These are phyloP conservation scores for Ricinus communis DNA, from an alignment of 345 rosid genomes.

Conservation along the genomic window DNA sequence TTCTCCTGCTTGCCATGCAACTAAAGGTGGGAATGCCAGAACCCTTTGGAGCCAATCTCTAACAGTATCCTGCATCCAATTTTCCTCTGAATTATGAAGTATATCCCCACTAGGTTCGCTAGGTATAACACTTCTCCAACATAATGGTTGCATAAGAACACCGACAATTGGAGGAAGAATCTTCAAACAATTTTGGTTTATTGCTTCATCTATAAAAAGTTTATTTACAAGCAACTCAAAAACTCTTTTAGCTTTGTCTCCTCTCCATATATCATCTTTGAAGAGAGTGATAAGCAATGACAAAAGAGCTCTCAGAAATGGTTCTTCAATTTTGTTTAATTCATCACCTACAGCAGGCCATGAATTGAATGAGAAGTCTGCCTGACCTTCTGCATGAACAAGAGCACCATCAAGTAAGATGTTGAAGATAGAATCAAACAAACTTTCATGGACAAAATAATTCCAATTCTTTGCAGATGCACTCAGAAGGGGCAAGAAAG, in stretches of 20 bases:
- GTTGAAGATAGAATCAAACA: conserved; percentile 63
- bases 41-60: conserved; percentile 70
- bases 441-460: conserved; percentile 30
- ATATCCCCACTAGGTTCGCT: conserved; percentile 29
- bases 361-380: conserved; percentile 33
- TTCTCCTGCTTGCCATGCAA: conserved; percentile 53
- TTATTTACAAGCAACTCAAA: conserved; percentile 62
- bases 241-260: conserved; percentile 56
- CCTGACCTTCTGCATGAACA: conserved; percentile 49
- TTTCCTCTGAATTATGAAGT: conserved; percentile 29
- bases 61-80: conserved; percentile 44
- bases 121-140: conserved; percentile 31
- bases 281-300: conserved; percentile 60
- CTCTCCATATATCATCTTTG: conserved; percentile 63
- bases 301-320: conserved; percentile 80
- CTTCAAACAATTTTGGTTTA: conserved; percentile 63
- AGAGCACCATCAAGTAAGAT: conserved; percentile 85
- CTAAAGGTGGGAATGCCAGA: conserved; percentile 70
- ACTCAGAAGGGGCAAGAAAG: conserved; percentile 68
- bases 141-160: conserved; percentile 51
- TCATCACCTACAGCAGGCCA: conserved; percentile 47
- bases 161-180: conserved; percentile 62
- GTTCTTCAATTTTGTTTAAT: conserved; percentile 58
- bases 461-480: conserved; percentile 48
- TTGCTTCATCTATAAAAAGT: conserved; percentile 70